Conservation (phyloP, 257 asterid genomes). For the Penstemon davidsonii region DNA sequence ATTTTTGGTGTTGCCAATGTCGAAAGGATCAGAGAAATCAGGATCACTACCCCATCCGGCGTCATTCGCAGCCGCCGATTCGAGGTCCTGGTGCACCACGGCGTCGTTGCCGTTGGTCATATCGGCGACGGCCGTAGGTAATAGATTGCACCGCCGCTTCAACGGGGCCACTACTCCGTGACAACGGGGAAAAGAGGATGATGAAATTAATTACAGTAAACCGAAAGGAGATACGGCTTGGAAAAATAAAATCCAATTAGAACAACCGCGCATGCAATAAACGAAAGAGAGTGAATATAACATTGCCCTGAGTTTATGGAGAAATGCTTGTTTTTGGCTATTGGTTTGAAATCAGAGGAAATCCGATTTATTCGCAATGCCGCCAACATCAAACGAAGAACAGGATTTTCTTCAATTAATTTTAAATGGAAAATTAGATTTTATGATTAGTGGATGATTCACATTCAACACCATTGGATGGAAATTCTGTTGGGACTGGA, state of each 20-base stretch:
- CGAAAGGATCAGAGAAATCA: conserved; percentile 73
- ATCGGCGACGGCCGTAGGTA: conserved; percentile 28
- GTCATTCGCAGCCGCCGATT: conserved; percentile 33
- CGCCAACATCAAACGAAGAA: not conserved
- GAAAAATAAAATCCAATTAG: conserved; percentile 23
- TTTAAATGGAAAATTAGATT: too few relatives aligned
- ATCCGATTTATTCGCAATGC: conserved; percentile 30
- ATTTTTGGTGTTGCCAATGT: conserved; percentile 71
- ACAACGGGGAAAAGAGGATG: conserved; percentile 1
- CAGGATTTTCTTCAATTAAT: too few relatives aligned
- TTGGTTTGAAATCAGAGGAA: conserved; percentile 19
- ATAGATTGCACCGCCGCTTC: conserved; percentile 62
- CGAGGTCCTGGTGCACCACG: conserved; percentile 38
- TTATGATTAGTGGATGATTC: too few relatives aligned
- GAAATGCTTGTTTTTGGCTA: conserved; percentile 6
- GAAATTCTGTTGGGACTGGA: too few relatives aligned
- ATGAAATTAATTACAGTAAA: not conserved
- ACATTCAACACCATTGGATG: too few relatives aligned
- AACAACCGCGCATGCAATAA: conserved; percentile 28
- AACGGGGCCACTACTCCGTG: conserved; percentile 51
- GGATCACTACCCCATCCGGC: conserved; percentile 37
- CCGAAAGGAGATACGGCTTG: not conserved
- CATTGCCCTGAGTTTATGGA: conserved; percentile 29
- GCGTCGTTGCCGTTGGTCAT: conserved; percentile 25
- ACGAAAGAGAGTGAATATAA: not conserved